phyloP scores from a whole-genome alignment of 2,329 filamentous ascomycete genomes.

The Botryotinia globosa region DNA sequence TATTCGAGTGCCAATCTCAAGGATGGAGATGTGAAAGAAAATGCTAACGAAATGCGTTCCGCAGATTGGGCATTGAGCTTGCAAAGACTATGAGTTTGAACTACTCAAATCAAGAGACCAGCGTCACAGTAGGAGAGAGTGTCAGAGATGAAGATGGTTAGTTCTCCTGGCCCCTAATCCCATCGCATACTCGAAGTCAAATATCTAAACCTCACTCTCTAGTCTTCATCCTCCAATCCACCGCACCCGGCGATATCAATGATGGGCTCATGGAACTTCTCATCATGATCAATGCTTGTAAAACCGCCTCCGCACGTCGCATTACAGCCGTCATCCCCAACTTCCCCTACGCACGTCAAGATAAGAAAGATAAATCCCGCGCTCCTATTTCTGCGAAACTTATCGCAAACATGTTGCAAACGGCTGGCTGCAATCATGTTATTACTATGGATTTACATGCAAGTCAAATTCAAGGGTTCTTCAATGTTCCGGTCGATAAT shows the following conservation, averaged over 20 bases:
- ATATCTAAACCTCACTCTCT: conserved; percentile 14
- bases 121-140: conserved; percentile 91
- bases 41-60: conserved; percentile 2
- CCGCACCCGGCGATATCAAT: conserved; percentile 93
- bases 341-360: conserved; percentile 93
- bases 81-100: conserved; percentile 78
- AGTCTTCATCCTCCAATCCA: conserved; percentile 96
- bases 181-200: not conserved
- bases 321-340: conserved; percentile 96
- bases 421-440: conserved; percentile 86
- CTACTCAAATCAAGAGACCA: conserved; percentile 84
- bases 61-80: conserved; percentile 71
- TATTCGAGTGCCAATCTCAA: not conserved
- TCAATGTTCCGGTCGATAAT: conserved; percentile 75
- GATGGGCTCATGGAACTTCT: conserved; percentile 97
- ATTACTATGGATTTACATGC: conserved; percentile 97
- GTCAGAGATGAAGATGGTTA: conserved; percentile 90
- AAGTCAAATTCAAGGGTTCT: conserved; percentile 93
- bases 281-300: conserved; percentile 97
- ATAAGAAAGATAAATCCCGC: conserved; percentile 95
- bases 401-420: conserved; percentile 97
- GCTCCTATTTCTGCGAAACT: conserved; percentile 96
- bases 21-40: conserved; percentile 15
- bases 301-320: conserved; percentile 77
- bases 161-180: not conserved